phyloP scores from a whole-genome alignment of 805 yeast species.

The Saccharomycopsis sp. region DNA sequence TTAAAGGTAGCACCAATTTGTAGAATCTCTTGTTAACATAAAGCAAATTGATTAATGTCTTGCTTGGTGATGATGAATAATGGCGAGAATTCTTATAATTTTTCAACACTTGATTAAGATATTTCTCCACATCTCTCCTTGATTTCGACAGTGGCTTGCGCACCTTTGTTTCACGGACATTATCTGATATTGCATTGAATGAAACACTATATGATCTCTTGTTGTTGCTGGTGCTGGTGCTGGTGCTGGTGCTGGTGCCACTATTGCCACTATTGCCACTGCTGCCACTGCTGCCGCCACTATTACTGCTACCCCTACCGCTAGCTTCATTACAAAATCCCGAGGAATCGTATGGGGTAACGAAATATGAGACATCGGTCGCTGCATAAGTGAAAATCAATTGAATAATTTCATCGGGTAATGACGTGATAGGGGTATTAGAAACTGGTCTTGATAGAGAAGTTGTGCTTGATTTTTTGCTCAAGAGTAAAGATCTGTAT shows the following conservation, averaged over 20 bases:
- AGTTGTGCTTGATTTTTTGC: constrained; percentile 7
- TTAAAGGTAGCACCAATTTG: constrained; percentile 41
- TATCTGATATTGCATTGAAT: neutral
- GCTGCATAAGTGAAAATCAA: constrained; percentile 13
- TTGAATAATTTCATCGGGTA: constrained; percentile 18
- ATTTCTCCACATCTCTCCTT: constrained; percentile 1
- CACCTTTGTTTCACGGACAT: neutral
- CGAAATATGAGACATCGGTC: constrained; percentile 8
- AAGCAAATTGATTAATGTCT: constrained; percentile 38
- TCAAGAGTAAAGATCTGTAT: constrained; percentile 14
- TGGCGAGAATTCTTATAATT: constrained; percentile 16
- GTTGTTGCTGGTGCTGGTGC: neutral
- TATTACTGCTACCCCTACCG: neutral
- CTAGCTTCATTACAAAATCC: no score
- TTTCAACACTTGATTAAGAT: constrained; percentile 14
- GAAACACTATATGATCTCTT: constrained; percentile 4
- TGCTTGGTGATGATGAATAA: constrained; percentile 22
- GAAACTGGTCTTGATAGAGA: neutral
- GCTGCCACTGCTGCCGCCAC: neutral
- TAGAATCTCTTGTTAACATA: constrained; percentile 47
- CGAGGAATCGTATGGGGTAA: constrained; percentile 3
- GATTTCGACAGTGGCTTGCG: neutral
- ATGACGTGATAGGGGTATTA: neutral
- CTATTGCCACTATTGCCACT: no score
- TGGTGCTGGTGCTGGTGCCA: no score